These are phyloP conservation scores for Coelastrella sp. DNA, from an alignment of 139 green algal genomes.

Conservation along the genomic window DNA sequence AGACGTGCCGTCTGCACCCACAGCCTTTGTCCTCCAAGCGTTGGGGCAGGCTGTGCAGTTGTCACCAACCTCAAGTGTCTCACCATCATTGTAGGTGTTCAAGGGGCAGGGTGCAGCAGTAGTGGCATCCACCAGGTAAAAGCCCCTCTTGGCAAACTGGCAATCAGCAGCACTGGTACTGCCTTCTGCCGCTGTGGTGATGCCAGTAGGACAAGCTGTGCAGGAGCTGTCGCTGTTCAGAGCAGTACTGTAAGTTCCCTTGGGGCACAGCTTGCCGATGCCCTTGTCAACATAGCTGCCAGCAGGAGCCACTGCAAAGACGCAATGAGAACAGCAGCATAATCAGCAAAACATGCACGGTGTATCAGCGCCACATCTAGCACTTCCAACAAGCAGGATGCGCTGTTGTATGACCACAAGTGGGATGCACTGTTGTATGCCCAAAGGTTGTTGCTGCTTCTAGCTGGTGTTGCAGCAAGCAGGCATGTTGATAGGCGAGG, in stretches of 20 bases:
- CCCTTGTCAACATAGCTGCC: conserved; percentile 30
- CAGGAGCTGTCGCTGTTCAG: not conserved
- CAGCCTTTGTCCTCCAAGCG: conserved; percentile 17
- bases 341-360: not conserved
- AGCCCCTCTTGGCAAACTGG: not conserved
- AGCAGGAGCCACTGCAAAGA: conserved; percentile 26
- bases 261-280: conserved; percentile 33
- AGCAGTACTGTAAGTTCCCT: not conserved
- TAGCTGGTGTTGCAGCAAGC: not conserved
- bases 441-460: not conserved
- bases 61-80: not conserved
- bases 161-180: not conserved
- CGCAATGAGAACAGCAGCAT: not conserved
- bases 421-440: not conserved
- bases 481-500: not conserved
- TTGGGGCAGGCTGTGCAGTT: conserved; percentile 18
- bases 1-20: not conserved
- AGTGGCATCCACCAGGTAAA: not conserved
- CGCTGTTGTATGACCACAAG: not conserved
- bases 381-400: not conserved
- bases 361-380: not conserved
- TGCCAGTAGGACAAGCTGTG: not conserved
- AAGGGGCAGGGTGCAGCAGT: not conserved
- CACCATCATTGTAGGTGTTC: conserved; percentile 11
- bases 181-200: conserved; percentile 20